Evolutionary conservation across 2,329 filamentous ascomycete species (phyloP).

Genomic region (Balansia obtecta): DNA sequence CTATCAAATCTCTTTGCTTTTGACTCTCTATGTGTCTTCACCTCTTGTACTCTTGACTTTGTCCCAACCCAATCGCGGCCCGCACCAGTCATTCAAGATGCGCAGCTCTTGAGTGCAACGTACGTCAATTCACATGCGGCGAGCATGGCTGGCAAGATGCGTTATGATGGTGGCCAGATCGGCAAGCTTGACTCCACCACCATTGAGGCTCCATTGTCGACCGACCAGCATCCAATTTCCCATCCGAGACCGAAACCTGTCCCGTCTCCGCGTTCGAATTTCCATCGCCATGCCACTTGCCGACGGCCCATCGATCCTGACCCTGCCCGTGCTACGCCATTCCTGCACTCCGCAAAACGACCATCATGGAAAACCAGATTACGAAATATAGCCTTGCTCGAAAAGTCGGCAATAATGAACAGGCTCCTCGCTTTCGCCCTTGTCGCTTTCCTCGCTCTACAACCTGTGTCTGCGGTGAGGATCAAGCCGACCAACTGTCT

Average conservation of each 20-base stretch:
- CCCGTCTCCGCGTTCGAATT: background rate
- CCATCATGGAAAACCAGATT: background rate
- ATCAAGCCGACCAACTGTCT: conserved; percentile 82
- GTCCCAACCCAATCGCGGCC: background rate
- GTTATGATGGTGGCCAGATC: background rate
- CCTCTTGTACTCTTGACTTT: background rate
- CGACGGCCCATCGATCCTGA: background rate
- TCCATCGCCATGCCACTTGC: background rate
- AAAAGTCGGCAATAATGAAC: background rate
- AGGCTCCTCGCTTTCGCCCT: conserved; percentile 24
- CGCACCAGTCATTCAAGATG: conserved; percentile 10
- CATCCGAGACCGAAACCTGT: background rate
- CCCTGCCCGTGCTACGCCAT: background rate
- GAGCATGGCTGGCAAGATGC: conserved; percentile 8
- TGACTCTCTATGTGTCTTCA: background rate
- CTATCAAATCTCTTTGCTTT: background rate
- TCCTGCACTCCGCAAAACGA: background rate
- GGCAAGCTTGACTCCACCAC: background rate
- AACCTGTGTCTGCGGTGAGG: conserved; percentile 47
- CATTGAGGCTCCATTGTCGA: background rate
- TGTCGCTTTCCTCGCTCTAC: conserved; percentile 23
- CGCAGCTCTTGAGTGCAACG: conserved; percentile 11
- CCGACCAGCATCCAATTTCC: background rate
- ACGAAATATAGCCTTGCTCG: background rate
- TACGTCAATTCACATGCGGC: conserved; percentile 5